phyloP scores from a whole-genome alignment of 768 basidiomycete species.

The Tylopilus sp. region DNA sequence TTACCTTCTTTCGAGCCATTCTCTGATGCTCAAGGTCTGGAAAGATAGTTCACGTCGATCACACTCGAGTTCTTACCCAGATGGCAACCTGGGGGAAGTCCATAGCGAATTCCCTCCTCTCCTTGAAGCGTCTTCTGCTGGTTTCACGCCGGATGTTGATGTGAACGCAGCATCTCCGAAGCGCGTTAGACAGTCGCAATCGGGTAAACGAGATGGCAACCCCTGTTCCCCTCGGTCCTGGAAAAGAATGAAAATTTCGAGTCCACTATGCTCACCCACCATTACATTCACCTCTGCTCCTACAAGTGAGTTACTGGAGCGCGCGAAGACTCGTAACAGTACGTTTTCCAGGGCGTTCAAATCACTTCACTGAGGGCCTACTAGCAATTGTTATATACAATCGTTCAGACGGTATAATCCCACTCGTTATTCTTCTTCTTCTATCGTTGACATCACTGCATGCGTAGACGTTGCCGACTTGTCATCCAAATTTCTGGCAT shows the following conservation, averaged over 20 bases:
- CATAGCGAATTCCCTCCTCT: conserved; percentile 22
- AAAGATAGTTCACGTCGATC: conserved; percentile 14
- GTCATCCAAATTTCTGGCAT: conserved; percentile 18
- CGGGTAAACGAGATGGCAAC: conserved; percentile 1
- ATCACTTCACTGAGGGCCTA: not conserved
- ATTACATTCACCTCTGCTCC: conserved; percentile 3
- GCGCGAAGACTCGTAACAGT: conserved; percentile 22
- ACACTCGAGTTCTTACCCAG: not conserved
- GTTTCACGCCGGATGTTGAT: conserved; percentile 8
- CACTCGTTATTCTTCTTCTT: not conserved
- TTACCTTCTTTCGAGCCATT: not conserved
- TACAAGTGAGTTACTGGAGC: conserved; percentile 15
- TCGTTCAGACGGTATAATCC: conserved; percentile 17
- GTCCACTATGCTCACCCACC: not conserved
- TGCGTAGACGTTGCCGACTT: conserved; percentile 17
- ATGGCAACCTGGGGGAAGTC: conserved; percentile 26
- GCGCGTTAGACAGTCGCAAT: conserved; percentile 9
- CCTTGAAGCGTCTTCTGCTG: conserved; percentile 14
- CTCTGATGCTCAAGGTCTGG: conserved; percentile 23
- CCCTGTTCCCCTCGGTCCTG: not conserved
- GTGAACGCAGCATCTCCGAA: conserved; percentile 10
- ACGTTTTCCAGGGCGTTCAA: not conserved
- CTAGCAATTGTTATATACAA: conserved; percentile 20
- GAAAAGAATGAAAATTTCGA: conserved; percentile 10
- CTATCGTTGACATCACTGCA: not conserved